Conservation (phyloP, 305 asterid species). For the Fraxinus velutina region DNA sequence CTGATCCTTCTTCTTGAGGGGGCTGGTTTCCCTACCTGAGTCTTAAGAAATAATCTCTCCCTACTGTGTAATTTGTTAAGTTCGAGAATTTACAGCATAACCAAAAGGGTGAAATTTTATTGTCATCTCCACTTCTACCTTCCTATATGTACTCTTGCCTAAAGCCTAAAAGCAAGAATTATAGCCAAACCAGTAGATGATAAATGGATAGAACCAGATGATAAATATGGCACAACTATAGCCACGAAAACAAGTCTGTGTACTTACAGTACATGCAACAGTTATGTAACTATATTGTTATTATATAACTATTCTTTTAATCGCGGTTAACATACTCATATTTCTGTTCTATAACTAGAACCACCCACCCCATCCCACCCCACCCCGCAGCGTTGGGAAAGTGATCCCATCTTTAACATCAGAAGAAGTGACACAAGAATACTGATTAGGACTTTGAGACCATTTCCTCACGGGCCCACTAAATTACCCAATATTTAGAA, state of each 20-base stretch:
- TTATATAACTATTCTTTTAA: neutral
- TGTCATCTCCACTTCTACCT: neutral
- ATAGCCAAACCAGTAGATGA: neutral
- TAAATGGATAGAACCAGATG: neutral
- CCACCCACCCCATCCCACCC: neutral
- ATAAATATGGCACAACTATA: neutral
- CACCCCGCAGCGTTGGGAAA: neutral
- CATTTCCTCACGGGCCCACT: neutral
- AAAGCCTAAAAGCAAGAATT: neutral
- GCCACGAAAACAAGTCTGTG: neutral
- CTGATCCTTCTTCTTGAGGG: neutral
- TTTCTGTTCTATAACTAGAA: neutral
- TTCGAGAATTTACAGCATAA: neutral
- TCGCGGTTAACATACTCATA: neutral
- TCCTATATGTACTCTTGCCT: neutral
- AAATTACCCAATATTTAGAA: neutral
- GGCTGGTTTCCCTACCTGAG: neutral
- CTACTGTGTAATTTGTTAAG: neutral
- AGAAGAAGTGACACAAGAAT: neutral
- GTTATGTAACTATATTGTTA: neutral
- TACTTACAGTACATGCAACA: neutral
- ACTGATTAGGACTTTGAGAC: neutral
- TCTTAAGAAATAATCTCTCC: neutral
- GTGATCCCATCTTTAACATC: neutral
- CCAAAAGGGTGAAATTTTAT: neutral